A percentile compares a stretch with the other conserved stretches of the same genome.
phyloP scores from a whole-genome alignment of 163 green algal species.

The Volvox carteri region DNA sequence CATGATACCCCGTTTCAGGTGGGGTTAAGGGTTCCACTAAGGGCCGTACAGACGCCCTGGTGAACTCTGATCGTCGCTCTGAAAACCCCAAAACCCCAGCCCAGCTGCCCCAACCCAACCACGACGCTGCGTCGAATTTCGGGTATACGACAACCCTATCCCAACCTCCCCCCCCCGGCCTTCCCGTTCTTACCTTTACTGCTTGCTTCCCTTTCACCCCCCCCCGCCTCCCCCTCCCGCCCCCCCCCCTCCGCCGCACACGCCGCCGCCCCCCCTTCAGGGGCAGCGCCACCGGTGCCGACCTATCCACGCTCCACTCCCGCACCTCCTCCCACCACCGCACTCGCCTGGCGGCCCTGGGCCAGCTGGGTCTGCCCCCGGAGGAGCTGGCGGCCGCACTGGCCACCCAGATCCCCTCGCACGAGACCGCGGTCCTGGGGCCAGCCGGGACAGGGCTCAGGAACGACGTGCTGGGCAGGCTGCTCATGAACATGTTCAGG shows the following conservation, averaged over 20 bases:
- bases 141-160: too few relatives aligned
- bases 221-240: background rate
- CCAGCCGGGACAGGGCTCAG: background rate
- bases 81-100: background rate
- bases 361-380: conserved; percentile 1
- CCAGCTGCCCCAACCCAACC: background rate
- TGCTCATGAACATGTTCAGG: conserved; percentile 47
- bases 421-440: background rate
- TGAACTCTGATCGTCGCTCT: background rate
- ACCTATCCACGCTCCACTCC: conserved; percentile 20
- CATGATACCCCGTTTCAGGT: conserved; percentile 2
- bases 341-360: background rate
- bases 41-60: background rate
- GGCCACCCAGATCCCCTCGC: background rate
- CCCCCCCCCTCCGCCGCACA: too few relatives aligned
- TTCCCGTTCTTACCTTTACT: too few relatives aligned
- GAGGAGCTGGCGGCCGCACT: background rate
- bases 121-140: too few relatives aligned
- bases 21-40: background rate
- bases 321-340: conserved; percentile 18
- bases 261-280: background rate
- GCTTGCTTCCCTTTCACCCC: background rate
- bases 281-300: background rate
- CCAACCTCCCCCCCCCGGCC: too few relatives aligned
- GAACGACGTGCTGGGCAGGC: conserved; percentile 28